Evolutionary conservation across 345 rosid genomes (phyloP), one percentile per base, ranked within the genome.

Genomic region (Passiflora organensis): DNA sequence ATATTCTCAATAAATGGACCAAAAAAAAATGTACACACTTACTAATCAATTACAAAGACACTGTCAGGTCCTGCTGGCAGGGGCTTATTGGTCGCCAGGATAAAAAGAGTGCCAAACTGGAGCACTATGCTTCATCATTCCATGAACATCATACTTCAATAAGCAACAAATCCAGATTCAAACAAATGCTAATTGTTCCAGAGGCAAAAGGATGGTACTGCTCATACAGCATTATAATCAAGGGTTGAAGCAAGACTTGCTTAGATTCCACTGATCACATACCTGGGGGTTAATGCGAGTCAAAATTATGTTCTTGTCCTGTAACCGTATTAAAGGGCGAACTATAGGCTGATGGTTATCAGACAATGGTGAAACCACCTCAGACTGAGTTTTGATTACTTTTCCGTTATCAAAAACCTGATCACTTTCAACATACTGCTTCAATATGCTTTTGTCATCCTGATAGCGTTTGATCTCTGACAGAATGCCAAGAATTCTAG

Each of bases 231-330:
- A 28, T 28, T 28, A 28, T 28, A 28, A 28, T 28, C 34, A 28
- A 28, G 34, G 3, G 5, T 28, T 28, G 34, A 28, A 28, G 34
- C 34, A 2, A 28, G 34, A 28, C 34, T 28, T 28, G 34, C n/a
- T n/a, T n/a, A n/a, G n/a, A n/a, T 48, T 52, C 46, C 52, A 52
- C 14, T 59, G 25, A 56, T 44, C 48, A 56, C 78, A 60, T 75
- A 89, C 99, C 97, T 65, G 82, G 0, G 97, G 99, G 67, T 94
- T 94, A 64, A 94, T 94, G 53, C 97, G 96, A 60, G 99, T 94
- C 67, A 94, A 73, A 76, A 89, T 80, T 69, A 85, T 83, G 69
- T 87, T 94, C 69, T 79, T 89, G 66, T 94, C 99, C 53, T 69
- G 93, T 62, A 94, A 70, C 59, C 97, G 82, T 62, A 94, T 87